Base-by-base conservation (phyloP, 1,139 yeast species). In the Zygosaccharomyces sapae region DNA sequence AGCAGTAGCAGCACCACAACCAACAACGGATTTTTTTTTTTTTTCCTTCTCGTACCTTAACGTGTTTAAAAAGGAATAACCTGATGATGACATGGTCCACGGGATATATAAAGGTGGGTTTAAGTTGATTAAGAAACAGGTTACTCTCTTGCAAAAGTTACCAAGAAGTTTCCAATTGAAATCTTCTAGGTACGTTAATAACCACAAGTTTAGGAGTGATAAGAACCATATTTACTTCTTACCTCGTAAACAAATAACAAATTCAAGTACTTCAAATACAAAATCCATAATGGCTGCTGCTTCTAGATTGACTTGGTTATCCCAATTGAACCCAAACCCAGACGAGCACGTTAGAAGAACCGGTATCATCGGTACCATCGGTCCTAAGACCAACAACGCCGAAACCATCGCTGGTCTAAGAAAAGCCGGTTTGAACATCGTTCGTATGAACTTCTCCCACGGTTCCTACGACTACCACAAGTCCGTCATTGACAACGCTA, bases 391-490 rank as follows among this genome's bases (percentile, higher is more conserved):
- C 73, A 92, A 92, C 81, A 73, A 77, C 63, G 92, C 83, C 59
- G 97, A 90, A 66, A 78, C 80, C 60, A 74, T 92, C 69, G 89
- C 84, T 63, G 80, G 83, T 69, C 81, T 92, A 69, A 85, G 98
- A 79, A 86, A 87, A 73, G 95, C 96, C 53, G 99, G 99, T 68
- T 80, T 92, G 64, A 92, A 90, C 80, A 87, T 92, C 69, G 97
- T 87, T 48, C 85, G 98, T 72, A 89, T 92, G 97, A 94, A 92
- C 84, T 92, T 94, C 75, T 87, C 96, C 57, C 98, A 94, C 75
- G 99, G 98, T 64, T 79, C 95, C 49, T 82, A 94, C 74, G 96
- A 87, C 65, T 92, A 92, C 81, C 98, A 92, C 74, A 96, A 90
- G 75, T 76, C 88, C 54, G 98, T 94, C 63, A 76, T 92, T 71